A percentile compares a stretch with the other conserved stretches of the same genome.
Evolutionary conservation across 495 filamentous ascomycete species (phyloP).

Genomic region (Podospora appendiculata): DNA sequence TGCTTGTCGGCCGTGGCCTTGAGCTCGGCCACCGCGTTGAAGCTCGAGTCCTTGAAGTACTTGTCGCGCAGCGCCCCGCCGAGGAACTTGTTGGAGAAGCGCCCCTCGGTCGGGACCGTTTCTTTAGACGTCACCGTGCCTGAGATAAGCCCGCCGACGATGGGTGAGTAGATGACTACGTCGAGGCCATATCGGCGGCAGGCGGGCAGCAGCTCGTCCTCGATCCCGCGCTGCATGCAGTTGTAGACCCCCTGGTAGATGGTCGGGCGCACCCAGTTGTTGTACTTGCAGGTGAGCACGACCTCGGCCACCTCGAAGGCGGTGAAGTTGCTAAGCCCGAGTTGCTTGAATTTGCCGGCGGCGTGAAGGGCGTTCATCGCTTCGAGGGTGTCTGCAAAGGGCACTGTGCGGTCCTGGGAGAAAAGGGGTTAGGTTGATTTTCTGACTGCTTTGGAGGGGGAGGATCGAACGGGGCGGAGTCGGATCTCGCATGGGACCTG

Average conservation of each 20-base stretch:
- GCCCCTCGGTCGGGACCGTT: conserved; percentile 52
- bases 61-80: conserved; percentile 51
- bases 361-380: conserved; percentile 65
- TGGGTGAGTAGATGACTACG: conserved; percentile 72
- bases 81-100: conserved; percentile 47
- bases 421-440: neutral
- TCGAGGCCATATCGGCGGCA: conserved; percentile 72
- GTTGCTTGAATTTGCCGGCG: conserved; percentile 68
- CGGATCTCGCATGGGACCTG: neutral
- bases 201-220: conserved; percentile 64
- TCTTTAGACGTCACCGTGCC: conserved; percentile 50
- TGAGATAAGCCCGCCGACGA: conserved; percentile 67
- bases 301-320: conserved; percentile 82
- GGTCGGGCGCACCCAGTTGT: conserved; percentile 58
- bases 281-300: conserved; percentile 60
- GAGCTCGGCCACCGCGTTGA: conserved; percentile 61
- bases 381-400: conserved; percentile 63
- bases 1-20: conserved; percentile 61
- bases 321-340: conserved; percentile 72
- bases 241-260: conserved; percentile 62
- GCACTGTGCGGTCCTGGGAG: conserved; percentile 51
- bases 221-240: conserved; percentile 57
- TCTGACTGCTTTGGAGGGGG: neutral
- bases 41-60: conserved; percentile 67
- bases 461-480: neutral